phyloP scores from a whole-genome alignment of 176 grass and related monocot genomes.

The Bothriochloa decipiens region DNA sequence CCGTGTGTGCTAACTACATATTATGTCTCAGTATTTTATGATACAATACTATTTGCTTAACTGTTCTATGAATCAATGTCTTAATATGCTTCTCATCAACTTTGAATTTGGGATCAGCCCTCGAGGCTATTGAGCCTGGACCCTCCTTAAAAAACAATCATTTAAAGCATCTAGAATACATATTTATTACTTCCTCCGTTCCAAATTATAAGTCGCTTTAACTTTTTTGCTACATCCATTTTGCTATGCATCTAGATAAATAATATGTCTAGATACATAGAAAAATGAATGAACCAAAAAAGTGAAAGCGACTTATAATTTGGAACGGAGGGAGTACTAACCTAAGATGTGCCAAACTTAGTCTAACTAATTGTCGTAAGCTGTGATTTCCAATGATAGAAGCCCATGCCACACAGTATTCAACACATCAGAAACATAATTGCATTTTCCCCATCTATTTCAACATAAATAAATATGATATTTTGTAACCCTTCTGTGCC shows the following conservation, averaged over 20 bases:
- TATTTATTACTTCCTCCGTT: neutral
- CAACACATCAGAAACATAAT: neutral
- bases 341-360: neutral
- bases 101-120: neutral
- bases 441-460: neutral
- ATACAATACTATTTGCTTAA: neutral
- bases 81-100: neutral
- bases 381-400: neutral
- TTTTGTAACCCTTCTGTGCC: neutral
- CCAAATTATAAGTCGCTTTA: too few species aligned
- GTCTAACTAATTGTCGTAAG: neutral
- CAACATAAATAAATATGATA: neutral
- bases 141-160: neutral
- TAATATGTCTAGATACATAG: too few species aligned
- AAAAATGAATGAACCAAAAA: too few species aligned
- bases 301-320: too few species aligned
- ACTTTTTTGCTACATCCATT: too few species aligned
- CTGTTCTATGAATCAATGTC: conserved; percentile 7
- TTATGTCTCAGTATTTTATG: conserved; percentile 14
- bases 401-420: conserved; percentile 3
- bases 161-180: neutral
- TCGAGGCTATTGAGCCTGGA: neutral
- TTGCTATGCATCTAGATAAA: too few species aligned
- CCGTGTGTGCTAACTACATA: neutral
- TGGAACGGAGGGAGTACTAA: too few species aligned